Base-by-base conservation (phyloP, 306 rosid species). In the Quercus glauca region DNA sequence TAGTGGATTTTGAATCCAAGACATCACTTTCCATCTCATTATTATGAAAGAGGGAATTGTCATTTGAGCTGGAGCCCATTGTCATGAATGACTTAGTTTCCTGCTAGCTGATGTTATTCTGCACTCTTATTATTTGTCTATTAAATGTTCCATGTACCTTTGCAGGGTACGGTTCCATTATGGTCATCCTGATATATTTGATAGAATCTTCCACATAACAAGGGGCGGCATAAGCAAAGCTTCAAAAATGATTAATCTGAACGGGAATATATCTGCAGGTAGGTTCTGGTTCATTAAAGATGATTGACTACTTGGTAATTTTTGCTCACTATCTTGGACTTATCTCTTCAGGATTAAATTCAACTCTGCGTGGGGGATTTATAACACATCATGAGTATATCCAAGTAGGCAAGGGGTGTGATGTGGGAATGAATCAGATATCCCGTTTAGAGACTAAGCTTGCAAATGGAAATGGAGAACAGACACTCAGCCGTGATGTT, bases 181-280 rank as follows among this genome's bases (percentile, higher is more conserved):
- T 81, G 99, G 99, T 28, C 99, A 95, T 89, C 98, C 99, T 13
- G 98, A 93, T 89, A 90, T 95, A 86, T 95, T 93, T 86, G 99
- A 95, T 76, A 85, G 99, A 93, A 79, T 95, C 82, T 93, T 95
- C 90, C 99, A 95, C 90, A 83, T 93, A 83, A 95, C 99, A 77
- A 91, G 98, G 83, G 99, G 99, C 75, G 99, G 99, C 87, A 87
- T 93, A 84, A 93, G 99, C 83, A 95, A 95, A 85, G 99, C 99
- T 77, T 95, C 99, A 60, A 91, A 80, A 89, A 81, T 83, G 77
- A 88, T 95, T 37, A 95, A 95, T 89, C 85, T 91, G 28, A 95
- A 98, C 83, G 99, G 93, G 85, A 97, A 95, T 71, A 89, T 95
- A 79, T 95, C 90, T 91, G 92, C 98, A 83, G 99, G 99, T 95